Base-by-base conservation (phyloP, 176 grass and related monocot genomes). In the Stipa capillata region DNA sequence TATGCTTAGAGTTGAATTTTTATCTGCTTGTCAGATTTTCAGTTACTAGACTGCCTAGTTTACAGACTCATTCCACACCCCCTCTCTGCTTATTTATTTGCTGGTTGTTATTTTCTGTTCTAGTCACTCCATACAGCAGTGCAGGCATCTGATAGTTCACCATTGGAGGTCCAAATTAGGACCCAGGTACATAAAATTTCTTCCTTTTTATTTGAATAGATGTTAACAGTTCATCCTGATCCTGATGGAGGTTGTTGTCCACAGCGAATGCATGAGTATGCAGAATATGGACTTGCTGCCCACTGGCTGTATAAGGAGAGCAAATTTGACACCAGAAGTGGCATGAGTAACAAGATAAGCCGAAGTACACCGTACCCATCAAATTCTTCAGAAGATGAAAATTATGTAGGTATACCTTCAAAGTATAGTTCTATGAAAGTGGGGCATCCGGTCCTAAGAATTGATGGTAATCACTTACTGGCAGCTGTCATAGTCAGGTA, bases 261-360 rank as follows among this genome's bases (percentile, higher is more conserved):
- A 67, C 80, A 97, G 94, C 56, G 89, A 44, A 98, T 98, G 95
- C 95, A 98, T 87, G 92, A 98, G 21, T 89, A 92, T 77, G 90
- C 95, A 34, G 95, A 98, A 83, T 89, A 86, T 71, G 95, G 95
- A 74, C 95, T 90, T 15, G 95, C 95, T 65, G 95, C 95, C 55
- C 95, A 98, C 79, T 98, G 95, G 95, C 75, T 98, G n/a, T 98
- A 98, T 69, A 94, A 98, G 76, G 95, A 98, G 84, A 98, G 83
- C 42, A 89, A 85, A 72, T 61, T 88, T 29, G 85, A 90, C 25
- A 44, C 79, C 42, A 73, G 36, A 59, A 82, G 69, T 78, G 77
- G 71, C 55, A 88, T 74, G 68, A 82, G 78, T 89, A 85, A 89
- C 66, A 87, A 80, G 60, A 76, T 87, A 66, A 33, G 16, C 14